These are phyloP conservation scores for Podospora fimiseda DNA, from an alignment of 495 filamentous ascomycete genomes.

Conservation along the genomic window DNA sequence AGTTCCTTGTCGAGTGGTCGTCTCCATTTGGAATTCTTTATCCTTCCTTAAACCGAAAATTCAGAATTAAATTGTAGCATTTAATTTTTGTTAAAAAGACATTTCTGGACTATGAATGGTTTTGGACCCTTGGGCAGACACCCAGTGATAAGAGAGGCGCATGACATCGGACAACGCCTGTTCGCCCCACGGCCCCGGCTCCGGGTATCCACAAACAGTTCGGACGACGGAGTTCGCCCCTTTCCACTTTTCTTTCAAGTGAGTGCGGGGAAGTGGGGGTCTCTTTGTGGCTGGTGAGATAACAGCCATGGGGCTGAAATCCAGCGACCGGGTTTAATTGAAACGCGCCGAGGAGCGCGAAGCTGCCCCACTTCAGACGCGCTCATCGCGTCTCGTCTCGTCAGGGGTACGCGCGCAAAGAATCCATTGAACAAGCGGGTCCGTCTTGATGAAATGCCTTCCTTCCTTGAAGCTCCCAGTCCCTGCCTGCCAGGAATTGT, in stretches of 20 bases:
- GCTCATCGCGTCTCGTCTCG: neutral
- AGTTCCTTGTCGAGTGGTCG: neutral
- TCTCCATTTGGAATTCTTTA: neutral
- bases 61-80: neutral
- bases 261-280: slow-evolving; percentile 7
- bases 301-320: neutral
- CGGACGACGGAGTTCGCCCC: slow-evolving; percentile 42
- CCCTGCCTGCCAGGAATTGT: too few species aligned
- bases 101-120: too few species aligned
- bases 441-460: neutral
- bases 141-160: neutral
- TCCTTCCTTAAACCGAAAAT: neutral
- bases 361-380: neutral
- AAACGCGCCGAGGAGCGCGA: too few species aligned
- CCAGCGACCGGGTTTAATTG: neutral
- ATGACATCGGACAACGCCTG: slow-evolving; percentile 6
- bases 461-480: slow-evolving; percentile 5
- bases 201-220: too few species aligned
- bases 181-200: too few species aligned
- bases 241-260: slow-evolving; percentile 33
- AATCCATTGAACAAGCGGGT: neutral
- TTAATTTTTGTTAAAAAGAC: too few species aligned
- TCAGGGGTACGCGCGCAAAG: neutral
- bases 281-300: neutral
- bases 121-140: neutral